phyloP scores from a whole-genome alignment of 768 basidiomycete genomes.

The Suillus lakei region DNA sequence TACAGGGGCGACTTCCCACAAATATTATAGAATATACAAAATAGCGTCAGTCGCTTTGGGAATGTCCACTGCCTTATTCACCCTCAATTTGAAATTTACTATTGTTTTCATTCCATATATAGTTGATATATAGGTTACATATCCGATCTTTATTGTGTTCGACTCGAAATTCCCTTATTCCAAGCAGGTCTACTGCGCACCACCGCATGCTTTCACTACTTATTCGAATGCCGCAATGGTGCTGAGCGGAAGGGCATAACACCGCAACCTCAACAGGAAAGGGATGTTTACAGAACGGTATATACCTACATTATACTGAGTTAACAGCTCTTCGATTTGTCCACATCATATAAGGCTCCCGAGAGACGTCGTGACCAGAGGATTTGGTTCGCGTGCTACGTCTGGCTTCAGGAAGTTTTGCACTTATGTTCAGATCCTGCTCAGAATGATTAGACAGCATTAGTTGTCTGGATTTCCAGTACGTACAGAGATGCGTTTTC shows the following conservation, averaged over 20 bases:
- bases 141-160: too few species aligned
- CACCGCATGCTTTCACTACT: too few species aligned
- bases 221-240: neutral
- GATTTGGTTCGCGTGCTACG: conserved; percentile 75
- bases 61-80: too few species aligned
- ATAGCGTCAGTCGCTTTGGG: too few species aligned
- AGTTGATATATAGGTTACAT: too few species aligned
- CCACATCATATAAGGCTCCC: conserved; percentile 91
- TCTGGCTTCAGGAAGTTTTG: conserved; percentile 78
- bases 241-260: neutral
- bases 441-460: conserved; percentile 17
- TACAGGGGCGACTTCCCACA: too few species aligned
- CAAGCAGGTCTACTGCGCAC: too few species aligned
- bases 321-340: conserved; percentile 75
- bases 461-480: conserved; percentile 3
- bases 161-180: too few species aligned
- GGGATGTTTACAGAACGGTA: neutral
- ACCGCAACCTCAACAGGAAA: conserved; percentile 6
- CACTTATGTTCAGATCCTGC: conserved; percentile 71
- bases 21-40: too few species aligned
- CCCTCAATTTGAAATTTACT: too few species aligned
- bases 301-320: conserved; percentile 24
- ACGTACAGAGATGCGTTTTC: conserved; percentile 75
- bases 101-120: too few species aligned
- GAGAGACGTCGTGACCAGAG: conserved; percentile 62